Evolutionary conservation across 352 stramenopile genomes (phyloP), one percentile per base, ranked within the genome.

Genomic region (Nothophytophthora sp.): DNA sequence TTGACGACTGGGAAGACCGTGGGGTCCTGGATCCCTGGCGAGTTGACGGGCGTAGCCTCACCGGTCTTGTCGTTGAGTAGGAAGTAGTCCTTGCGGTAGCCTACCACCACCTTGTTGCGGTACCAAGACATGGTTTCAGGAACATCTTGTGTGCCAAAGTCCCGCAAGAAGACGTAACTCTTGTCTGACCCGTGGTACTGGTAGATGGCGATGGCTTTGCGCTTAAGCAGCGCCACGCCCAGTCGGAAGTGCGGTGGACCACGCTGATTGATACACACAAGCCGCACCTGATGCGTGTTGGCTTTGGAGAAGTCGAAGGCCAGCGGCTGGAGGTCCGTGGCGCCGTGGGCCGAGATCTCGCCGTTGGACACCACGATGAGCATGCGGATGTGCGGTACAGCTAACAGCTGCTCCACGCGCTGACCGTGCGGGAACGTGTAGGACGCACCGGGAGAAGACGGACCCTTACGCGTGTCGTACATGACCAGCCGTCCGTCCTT

Each of bases 351-450:
- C 12, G 67, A 85, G 8, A 93, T 24, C 54, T 88, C 60, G 20
- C 84, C 82, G 40, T 95, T 91, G 10, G 85, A 67, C 16, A 95
- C 66, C 1, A 87, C 82, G 30, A 95, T 81, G 20, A 95, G 70
- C 81, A 95, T 92, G 43, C 85, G 85, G 45, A 95, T 93, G 40
- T 95, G 85, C 16, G 85, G 85, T 44, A 95, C 82, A 5, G 82
- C 85, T 19, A 95, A 53, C 39, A 95, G 60, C 59, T 95, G 82
- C 63, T 93, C 76, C 22, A 95, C 75, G 10, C 75, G 59, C 32
- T 87, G 72, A 16, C 81, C 77, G 53, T 95, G 85, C 22, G 70
- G 42, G 46, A 95, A 90, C 51, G 77, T 71, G 67, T 92, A 79
- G 32, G 76, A 82, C 27, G 76, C 74, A 15, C 73, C 74, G 7